Base-by-base conservation (phyloP, 2,329 filamentous ascomycete species). In the Fusarium miscanthi region DNA sequence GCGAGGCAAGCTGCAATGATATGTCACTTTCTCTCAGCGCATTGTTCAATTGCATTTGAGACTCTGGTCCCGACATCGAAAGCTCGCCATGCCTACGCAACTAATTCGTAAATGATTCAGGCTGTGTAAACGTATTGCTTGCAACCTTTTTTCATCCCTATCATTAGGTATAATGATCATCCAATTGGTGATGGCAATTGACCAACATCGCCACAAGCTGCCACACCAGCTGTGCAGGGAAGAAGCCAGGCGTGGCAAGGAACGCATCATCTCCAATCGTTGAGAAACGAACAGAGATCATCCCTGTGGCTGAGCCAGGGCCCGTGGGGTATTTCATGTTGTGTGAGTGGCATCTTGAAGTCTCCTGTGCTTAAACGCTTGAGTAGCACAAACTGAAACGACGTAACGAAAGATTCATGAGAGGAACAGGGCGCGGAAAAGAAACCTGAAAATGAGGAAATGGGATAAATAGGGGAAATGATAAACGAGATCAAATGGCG, bases 261-360 rank as follows among this genome's bases (percentile, higher is more conserved):
- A 12, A 30, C 27, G 13, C 23, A 12, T 10, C 10, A n/a, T 21
- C 38, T 13, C 64, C 65, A 69, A 69, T 56, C 49, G 21, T 63
- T 43, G 25, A 17, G 37, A 41, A 40, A 13, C 27, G 14, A 37
- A n/a, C 30, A 40, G 19, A n/a, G 41, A 63, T 68, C 62, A 37
- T 23, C 45, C 14, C 17, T 33, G 62, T 66, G 63, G 63, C 63
- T 68, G 40, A 35, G 41, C 30, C 13, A 35, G 35, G 30, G 21
- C n/a, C n/a, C 11, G 11, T 23, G 41, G 30, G 41, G 48, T 25
- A 40, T 19, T 57, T 27, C 27, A 19, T n/a, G 35, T 52, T 25
- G 31, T 69, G 41, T 59, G 58, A 69, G 59, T 59, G 31, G 27
- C 27, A 43, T 53, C 13, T 10, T 41, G 46, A 33, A 31, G 37